Evolutionary conservation across 176 grass and related monocot species (phyloP).

Genomic region (Triticum urartu): DNA sequence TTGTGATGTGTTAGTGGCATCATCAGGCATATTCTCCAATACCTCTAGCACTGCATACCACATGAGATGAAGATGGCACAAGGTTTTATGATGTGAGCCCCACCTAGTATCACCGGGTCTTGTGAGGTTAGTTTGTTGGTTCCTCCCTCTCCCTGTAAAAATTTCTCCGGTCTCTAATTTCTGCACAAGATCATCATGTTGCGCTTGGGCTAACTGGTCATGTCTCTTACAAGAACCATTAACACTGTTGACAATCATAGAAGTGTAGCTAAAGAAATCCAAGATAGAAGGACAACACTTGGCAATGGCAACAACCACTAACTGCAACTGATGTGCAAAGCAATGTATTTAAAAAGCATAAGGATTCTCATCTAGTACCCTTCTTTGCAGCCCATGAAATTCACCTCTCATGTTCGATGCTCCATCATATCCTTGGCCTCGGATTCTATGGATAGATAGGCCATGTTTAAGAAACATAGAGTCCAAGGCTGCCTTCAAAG

Average conservation of each 20-base stretch:
- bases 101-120: not conserved
- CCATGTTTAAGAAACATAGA: not conserved
- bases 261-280: not conserved
- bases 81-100: too few relatives aligned
- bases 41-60: too few relatives aligned
- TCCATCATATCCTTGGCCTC: not conserved
- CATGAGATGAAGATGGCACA: too few relatives aligned
- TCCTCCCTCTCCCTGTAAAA: not conserved
- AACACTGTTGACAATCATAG: not conserved
- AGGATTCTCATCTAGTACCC: not conserved
- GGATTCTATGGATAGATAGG: too few relatives aligned
- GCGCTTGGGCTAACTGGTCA: not conserved
- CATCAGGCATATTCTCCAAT: not conserved
- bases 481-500: too few relatives aligned
- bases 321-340: not conserved
- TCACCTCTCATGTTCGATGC: not conserved
- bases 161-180: not conserved
- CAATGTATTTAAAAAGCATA: not conserved
- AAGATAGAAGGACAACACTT: not conserved
- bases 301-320: not conserved
- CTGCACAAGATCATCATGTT: not conserved
- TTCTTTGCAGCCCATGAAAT: too few relatives aligned
- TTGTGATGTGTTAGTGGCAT: not conserved
- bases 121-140: not conserved
- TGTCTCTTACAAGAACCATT: not conserved